Evolutionary conservation across 495 filamentous ascomycete species (phyloP), one percentile per base, ranked within the genome.

Genomic region (Penicillium cataractarum): DNA sequence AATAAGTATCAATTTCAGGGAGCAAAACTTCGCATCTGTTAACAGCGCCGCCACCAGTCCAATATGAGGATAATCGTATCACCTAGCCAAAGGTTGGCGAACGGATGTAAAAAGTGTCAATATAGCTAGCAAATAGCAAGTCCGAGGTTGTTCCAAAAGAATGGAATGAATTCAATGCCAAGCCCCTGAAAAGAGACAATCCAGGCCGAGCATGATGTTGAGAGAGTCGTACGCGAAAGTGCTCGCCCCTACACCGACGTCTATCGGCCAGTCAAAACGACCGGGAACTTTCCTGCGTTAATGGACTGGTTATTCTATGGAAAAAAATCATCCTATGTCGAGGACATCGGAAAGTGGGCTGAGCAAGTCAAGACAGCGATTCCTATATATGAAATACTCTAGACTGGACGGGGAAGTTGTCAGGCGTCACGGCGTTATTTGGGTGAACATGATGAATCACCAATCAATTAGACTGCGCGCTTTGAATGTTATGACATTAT

Each of bases 221-320:
- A 70, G 32, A 66, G 75, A 7, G 56, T 64, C 33, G 60, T 69
- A 4, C 71, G 76, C 5, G 76, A 80, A 55, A 71, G 74, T 42
- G 57, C 50, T 8, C 40, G 62, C 0, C 66, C 79, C 15, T 75
- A 76, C 55, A 68, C 60, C 1, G 76, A 80, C 51, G 66, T 79
- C 10, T 80, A 75, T 48, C 68, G 76, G 51, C 77, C 76, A 6
- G 56, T 65, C 5, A 55, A 68, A 46, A 35, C 65, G 6, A 61
- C 60, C 24, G 68, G 68, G 8, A 67, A 67, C n/a, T 66, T 79
- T 5, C 33, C 9, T 6, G 57, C 80, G 12, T 31, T 81, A 2
- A 9, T 35, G 6, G 65, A 63, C 48, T 77, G 72, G 73, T 74
- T 69, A 9, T 69, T 71, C 37, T 80, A 73, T 49, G 78, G 76